These are phyloP conservation scores for Graphilbum ipis-grandicollis DNA, from an alignment of 2,329 filamentous ascomycete species.

Conservation along the genomic window DNA sequence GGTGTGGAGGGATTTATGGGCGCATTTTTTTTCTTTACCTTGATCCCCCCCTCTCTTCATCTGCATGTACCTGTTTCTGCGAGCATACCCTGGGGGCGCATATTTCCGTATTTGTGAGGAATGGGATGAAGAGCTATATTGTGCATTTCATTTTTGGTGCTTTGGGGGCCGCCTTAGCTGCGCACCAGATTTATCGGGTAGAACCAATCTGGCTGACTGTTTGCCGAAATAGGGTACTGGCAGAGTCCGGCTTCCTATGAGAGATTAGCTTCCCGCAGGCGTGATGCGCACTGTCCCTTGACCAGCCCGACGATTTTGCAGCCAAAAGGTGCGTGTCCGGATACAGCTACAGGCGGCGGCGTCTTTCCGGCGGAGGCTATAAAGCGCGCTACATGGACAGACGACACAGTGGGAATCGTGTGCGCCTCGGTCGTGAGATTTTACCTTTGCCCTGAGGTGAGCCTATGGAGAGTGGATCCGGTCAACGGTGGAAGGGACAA, in stretches of 20 bases:
- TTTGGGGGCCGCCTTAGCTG: background rate
- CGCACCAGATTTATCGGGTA: background rate
- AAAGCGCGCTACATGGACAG: no score
- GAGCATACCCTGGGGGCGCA: no score
- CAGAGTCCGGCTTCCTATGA: constrained; percentile 18
- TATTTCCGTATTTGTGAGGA: background rate
- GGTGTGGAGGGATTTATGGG: background rate
- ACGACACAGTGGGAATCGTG: no score
- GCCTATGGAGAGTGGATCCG: no score
- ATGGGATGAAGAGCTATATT: background rate
- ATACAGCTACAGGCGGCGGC: no score
- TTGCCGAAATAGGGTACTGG: constrained; percentile 13
- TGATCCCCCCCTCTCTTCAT: no score
- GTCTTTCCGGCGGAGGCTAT: no score
- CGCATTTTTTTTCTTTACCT: background rate
- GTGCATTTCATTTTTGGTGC: background rate
- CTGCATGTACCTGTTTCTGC: no score
- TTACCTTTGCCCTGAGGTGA: no score
- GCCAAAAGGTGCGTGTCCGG: no score
- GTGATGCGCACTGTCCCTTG: background rate
- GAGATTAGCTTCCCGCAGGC: background rate
- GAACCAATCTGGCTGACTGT: constrained; percentile 3
- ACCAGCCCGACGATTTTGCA: background rate
- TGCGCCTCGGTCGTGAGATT: no score
- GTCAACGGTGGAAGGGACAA: no score